Evolutionary conservation across 768 basidiomycete genomes (phyloP), one percentile per base, ranked within the genome.

Genomic region (Lyophyllum decastes): DNA sequence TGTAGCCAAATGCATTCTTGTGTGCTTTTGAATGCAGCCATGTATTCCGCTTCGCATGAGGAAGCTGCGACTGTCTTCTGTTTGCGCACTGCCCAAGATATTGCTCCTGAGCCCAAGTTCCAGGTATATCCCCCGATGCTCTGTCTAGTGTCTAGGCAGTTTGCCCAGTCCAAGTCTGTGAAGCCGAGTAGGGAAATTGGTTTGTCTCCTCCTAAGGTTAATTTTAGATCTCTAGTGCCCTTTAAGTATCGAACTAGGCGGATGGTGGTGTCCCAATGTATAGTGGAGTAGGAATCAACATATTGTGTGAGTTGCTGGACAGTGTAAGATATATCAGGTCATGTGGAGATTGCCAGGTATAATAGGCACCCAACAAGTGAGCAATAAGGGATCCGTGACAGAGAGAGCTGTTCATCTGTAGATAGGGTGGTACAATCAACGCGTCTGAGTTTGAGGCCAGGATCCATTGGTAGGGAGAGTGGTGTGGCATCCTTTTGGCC

Each of bases 11-110:
- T 54, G 21, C 47, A 41, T 58, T 64, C 62, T 45, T 56, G 54
- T 0, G 59, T 38, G 1, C 70, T 64, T 26, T 74, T 61, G 16
- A 64, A 59, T 1, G 65, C 62, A 7, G 76, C 72, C 38, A 78
- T 70, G 59, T 79, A 77, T 62, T 80, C 74, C 0, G 75, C 72
- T 62, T 78, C 76, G 12, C 60, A 54, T 1, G 68, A 62, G 1
- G 68, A 70, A 2, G 61, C 33, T 2, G 58, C 52, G 22, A 54
- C 47, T 11, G 52, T 48, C 17, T 54, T 53, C 27, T 59, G 58
- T 21, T 54, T 54, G 2, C 27, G 17, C 0, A 30, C 16, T 1
- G 45, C 22, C 52, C 65, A 70, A 1, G 66, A 61, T 2, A 66
- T 43, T 1, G 59, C 7, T 6, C 66, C 67, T 19, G 41, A 44